Percentiles rank a stretch among this genome's conserved stretches.
These are phyloP conservation scores for Bassia scoparia DNA, from an alignment of 148 eudicot genomes.

Conservation along the genomic window DNA sequence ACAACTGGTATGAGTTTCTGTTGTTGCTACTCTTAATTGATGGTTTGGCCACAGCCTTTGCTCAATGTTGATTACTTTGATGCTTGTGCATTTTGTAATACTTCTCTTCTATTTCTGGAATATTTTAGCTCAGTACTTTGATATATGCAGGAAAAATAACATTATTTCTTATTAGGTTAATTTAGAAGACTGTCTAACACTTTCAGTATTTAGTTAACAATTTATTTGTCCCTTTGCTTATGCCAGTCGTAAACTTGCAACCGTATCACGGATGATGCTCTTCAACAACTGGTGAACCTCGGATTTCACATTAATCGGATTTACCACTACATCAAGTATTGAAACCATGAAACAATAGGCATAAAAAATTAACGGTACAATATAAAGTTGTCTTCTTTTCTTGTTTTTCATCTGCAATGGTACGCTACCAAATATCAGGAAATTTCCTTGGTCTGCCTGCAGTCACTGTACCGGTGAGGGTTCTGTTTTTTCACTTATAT, in stretches of 20 bases:
- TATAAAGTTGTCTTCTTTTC: neutral
- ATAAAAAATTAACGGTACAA: neutral
- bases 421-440: slow-evolving; percentile 82
- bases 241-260: slow-evolving; percentile 80
- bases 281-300: too few relatives aligned
- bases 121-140: neutral
- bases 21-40: neutral
- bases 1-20: slow-evolving; percentile 54
- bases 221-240: too few relatives aligned
- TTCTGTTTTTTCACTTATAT: neutral
- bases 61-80: neutral
- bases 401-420: slow-evolving; percentile 64
- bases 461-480: slow-evolving; percentile 76
- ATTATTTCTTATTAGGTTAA: too few relatives aligned
- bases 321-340: slow-evolving; percentile 33
- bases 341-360: neutral
- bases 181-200: too few relatives aligned
- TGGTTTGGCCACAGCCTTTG: neutral
- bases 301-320: too few relatives aligned
- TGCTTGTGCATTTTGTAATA: neutral
- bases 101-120: neutral
- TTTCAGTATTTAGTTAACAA: too few relatives aligned
- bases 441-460: slow-evolving; percentile 97
- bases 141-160: too few relatives aligned
- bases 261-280: slow-evolving; percentile 59